Percentiles rank a stretch among this genome's conserved stretches.
phyloP scores from a whole-genome alignment of 2,329 filamentous ascomycete genomes.

The Neofusicoccum sp. region DNA sequence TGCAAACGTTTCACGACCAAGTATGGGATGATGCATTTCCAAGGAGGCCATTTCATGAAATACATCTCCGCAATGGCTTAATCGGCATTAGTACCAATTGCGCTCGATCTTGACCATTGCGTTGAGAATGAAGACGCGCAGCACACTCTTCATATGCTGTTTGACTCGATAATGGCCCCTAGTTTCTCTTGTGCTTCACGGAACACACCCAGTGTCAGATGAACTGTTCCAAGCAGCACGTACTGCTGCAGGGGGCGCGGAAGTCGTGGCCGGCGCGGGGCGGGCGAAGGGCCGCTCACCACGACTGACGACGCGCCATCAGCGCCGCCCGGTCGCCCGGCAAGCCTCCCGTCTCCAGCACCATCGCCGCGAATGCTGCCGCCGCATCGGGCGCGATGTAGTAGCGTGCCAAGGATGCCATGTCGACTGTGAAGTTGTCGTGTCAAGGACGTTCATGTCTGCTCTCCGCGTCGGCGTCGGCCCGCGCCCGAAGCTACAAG shows the following conservation, averaged over 20 bases:
- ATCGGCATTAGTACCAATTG: conserved; percentile 52
- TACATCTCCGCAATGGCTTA: conserved; percentile 34
- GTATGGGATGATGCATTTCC: neutral
- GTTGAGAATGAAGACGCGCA: conserved; percentile 4
- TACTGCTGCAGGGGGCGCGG: conserved; percentile 14
- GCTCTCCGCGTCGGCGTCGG: neutral
- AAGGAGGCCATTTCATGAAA: neutral
- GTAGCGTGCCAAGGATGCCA: neutral
- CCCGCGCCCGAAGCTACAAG: neutral
- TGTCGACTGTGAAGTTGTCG: neutral
- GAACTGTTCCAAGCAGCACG: conserved; percentile 50
- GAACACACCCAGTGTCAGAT: conserved; percentile 54
- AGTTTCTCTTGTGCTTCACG: conserved; percentile 54
- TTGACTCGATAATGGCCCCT: conserved; percentile 18
- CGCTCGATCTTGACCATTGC: conserved; percentile 16
- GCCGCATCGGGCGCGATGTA: neutral
- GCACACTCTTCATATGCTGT: neutral
- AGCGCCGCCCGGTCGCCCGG: neutral
- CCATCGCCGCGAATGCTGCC: neutral
- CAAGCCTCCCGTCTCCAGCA: neutral
- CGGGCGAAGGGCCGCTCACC: too few species aligned
- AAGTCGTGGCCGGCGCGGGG: too few species aligned
- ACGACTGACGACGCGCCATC: neutral
- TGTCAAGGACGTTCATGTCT: neutral
- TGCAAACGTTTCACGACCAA: too few species aligned